Base-by-base conservation (phyloP, 2,329 filamentous ascomycete genomes). In the Dothistroma pini region DNA sequence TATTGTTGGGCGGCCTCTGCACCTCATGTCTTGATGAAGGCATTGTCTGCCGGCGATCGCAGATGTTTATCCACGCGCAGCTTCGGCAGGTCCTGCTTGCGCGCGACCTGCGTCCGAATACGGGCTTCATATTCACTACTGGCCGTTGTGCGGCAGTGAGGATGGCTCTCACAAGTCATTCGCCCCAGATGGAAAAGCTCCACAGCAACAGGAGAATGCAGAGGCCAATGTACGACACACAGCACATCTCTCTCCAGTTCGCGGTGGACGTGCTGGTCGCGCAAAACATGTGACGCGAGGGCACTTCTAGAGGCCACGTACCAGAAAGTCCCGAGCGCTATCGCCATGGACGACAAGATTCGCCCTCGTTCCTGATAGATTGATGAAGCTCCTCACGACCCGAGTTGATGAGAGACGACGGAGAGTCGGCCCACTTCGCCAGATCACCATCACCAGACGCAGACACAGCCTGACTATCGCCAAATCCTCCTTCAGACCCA, bases 211-310 rank as follows among this genome's bases (percentile, higher is more conserved):
- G 52, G 57, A 61, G 56, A 16, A 48, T 52, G 16, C 50, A 54
- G 32, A 60, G 62, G 34, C 71, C 69, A 16, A 52, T 68, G n/a
- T 70, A 71, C 67, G 70, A 71, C 44, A 70, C 70, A 14, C 65
- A 70, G 53, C 72, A 73, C 29, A 68, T 74, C 47, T 73, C 71
- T 22, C 63, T 73, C 6, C 70, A 74, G 54, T 72, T 69, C 16
- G 56, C 66, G 55, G 68, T 70, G 0, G 68, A 74, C 32, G 68
- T 70, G 7, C 58, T 72, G 16, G 66, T 64, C 12, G 62, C 60
- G 8, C 62, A 68, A 22, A 65, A 58, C 50, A 58, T 67, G 35
- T 65, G 63, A 48, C 60, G 64, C 32, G 62, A 64, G 11, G 60
- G 62, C 32, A n/a, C n/a, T n/a, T n/a, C n/a, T n/a, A 59, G 58